Base-by-base conservation (phyloP, 352 stramenopile species). In the Globisporangium takayamanum region DNA sequence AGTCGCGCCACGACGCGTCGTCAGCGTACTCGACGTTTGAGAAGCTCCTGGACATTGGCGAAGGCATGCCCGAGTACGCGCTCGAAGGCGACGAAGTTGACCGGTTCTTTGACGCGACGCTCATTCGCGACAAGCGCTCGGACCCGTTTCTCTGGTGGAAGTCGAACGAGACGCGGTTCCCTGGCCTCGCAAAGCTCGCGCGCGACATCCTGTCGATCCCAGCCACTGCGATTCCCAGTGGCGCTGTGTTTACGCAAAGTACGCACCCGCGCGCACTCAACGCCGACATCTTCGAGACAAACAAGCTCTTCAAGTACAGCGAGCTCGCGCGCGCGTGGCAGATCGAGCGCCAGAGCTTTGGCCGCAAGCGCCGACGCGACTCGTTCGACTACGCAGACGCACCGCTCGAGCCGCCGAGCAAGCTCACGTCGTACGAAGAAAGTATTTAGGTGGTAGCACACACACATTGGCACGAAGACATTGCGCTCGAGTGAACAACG, bases 141-240 rank as follows among this genome's bases (percentile, higher is more conserved):
- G 80, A 91, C 50, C 80, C 80, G 55, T 87, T 91, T 50, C 55
- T 91, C 55, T 91, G 80, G 80, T 91, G 80, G 80, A 91, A 88
- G 60, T 91, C 80, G 47, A 91, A 91, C 60, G 80, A 87, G 59
- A 89, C 80, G 41, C 76, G 80, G 30, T 91, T 91, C 56, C 80
- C 80, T 0, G 65, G 64, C 5, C 57, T 91, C n/a, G 75, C 80
- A 15, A 89, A 88, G 66, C 76, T 91, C 2, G 80, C 80, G n/a
- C 73, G 80, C 28, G 80, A 91, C 57, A 73, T 91, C 25, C 57
- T 91, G 57, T 87, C 80, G 22, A 89, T 91, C 58, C 80, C 80
- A 3, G 80, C 78, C 3, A 91, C 78, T 0, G 78, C 78, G 2
- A 74, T 91, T 7, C 69, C 78, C 0, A 91, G 80, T 25, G 80